These are phyloP conservation scores for Candida sanyaensis DNA, from an alignment of 1,139 yeast genomes.

Conservation along the genomic window DNA sequence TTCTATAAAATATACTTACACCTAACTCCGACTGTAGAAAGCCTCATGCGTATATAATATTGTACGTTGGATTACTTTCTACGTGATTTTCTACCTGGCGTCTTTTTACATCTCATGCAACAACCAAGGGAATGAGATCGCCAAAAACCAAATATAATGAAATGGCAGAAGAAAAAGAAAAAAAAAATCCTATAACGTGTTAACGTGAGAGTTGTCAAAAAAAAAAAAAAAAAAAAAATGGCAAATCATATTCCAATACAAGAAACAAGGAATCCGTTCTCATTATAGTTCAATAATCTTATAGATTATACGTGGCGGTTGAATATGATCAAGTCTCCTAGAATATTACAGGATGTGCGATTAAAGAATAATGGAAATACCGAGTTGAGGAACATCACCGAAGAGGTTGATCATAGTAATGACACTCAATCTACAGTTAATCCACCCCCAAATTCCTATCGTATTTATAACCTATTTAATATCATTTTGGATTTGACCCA, in stretches of 20 bases:
- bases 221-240: neutral
- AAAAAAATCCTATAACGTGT: neutral
- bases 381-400: slow-evolving; percentile 11
- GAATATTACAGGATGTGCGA: slow-evolving; percentile 14
- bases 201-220: slow-evolving; percentile 2
- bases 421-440: slow-evolving; percentile 2
- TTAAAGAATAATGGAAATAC: slow-evolving; percentile 10
- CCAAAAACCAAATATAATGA: neutral
- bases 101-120: neutral
- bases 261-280: neutral
- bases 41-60: no score
- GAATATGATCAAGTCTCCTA: slow-evolving; percentile 12
- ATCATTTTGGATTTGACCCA: slow-evolving; percentile 12
- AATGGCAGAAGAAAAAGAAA: neutral
- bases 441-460: slow-evolving; percentile 14
- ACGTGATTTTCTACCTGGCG: neutral
- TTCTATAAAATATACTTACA: no score
- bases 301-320: neutral
- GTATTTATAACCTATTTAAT: slow-evolving; percentile 11
- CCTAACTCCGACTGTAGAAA: no score
- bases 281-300: neutral
- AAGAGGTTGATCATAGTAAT: slow-evolving; percentile 4
- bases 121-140: neutral
- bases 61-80: no score
- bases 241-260: neutral